Base-by-base conservation (phyloP, 257 asterid species). In the Rauvolfia tetraphylla region DNA sequence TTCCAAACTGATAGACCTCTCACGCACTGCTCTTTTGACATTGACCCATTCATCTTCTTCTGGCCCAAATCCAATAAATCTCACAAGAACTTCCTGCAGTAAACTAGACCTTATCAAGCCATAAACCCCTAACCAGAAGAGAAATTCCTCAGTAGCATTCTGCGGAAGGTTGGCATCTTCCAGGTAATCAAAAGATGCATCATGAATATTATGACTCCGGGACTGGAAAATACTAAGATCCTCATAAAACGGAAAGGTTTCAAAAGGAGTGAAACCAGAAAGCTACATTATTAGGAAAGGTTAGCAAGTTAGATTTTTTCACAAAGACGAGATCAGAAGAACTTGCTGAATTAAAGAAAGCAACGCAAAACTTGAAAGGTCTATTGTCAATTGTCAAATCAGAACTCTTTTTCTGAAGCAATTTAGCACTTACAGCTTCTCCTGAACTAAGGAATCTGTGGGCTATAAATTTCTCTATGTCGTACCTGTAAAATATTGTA, bases 31-130 rank as follows among this genome's bases (percentile, higher is more conserved):
- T 25, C 82, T 78, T 80, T 77, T 83, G 38, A 81, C 84, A 57
- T 84, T 89, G 72, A 91, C 90, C 98, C 98, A 95, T 84, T 95
- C 99, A 73, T 91, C 96, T 76, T 91, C 96, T 78, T 88, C 96
- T 1, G 85, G 71, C 82, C 96, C 96, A 82, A 89, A 91, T 34
- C 98, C 98, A 68, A 85, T 85, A 85, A 73, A 95, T 86, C 94
- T 89, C 71, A 91, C 92, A 80, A 67, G 87, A 81, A 90, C 91
- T 85, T 95, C 94, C 99, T 92, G 94, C 78, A 86, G 48, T n/a
- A 76, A 79, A 79, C 58, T 53, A 18, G 11, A 79, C 78, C 54
- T 38, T 20, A 6, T 81, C 76, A 86, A 74, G 7, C 58, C 5
- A 44, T 3, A 68, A 36, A 7, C 31, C 34, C 36, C 41, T 29